A percentile compares a stretch with the other conserved stretches of the same genome.
Evolutionary conservation across 805 yeast species (phyloP).

Genomic region (Myxozyma lipomycoides): DNA sequence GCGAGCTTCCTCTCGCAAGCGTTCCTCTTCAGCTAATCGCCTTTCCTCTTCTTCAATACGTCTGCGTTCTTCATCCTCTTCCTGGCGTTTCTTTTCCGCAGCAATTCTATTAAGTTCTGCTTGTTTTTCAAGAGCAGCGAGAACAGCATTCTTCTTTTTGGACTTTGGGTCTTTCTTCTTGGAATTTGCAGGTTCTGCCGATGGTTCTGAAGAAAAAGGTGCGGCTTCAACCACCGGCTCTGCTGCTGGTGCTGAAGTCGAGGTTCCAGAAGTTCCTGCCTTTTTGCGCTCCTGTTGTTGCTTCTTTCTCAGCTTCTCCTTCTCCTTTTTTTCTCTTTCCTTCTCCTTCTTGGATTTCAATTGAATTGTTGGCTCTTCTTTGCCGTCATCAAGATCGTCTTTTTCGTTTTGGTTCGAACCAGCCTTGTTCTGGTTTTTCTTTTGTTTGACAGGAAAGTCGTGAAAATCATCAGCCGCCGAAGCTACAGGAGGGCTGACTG

Average conservation of each 20-base stretch:
- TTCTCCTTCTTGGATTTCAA: constrained; percentile 75
- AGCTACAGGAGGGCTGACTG: constrained; percentile 19
- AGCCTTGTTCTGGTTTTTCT: background rate
- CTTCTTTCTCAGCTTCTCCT: constrained; percentile 77
- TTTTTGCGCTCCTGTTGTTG: constrained; percentile 63
- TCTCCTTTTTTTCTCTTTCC: constrained; percentile 78
- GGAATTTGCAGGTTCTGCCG: constrained; percentile 34
- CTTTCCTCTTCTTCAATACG: constrained; percentile 50
- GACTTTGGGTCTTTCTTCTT: constrained; percentile 46
- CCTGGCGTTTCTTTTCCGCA: constrained; percentile 75
- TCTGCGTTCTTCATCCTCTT: constrained; percentile 63
- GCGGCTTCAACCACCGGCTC: constrained; percentile 33
- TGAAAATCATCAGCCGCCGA: constrained; percentile 33
- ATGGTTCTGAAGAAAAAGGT: constrained; percentile 41
- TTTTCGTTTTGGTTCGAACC: background rate
- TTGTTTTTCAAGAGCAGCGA: constrained; percentile 87
- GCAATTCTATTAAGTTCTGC: constrained; percentile 80
- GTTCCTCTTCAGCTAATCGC: constrained; percentile 41
- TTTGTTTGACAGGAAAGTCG: background rate
- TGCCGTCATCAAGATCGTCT: constrained; percentile 48
- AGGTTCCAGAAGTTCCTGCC: constrained; percentile 46
- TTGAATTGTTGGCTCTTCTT: constrained; percentile 58
- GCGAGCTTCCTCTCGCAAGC: constrained; percentile 38
- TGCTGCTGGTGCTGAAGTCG: constrained; percentile 45
- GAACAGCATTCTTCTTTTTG: constrained; percentile 83